Base-by-base conservation (phyloP, 2,329 filamentous ascomycete genomes). In the Nemania sp. region DNA sequence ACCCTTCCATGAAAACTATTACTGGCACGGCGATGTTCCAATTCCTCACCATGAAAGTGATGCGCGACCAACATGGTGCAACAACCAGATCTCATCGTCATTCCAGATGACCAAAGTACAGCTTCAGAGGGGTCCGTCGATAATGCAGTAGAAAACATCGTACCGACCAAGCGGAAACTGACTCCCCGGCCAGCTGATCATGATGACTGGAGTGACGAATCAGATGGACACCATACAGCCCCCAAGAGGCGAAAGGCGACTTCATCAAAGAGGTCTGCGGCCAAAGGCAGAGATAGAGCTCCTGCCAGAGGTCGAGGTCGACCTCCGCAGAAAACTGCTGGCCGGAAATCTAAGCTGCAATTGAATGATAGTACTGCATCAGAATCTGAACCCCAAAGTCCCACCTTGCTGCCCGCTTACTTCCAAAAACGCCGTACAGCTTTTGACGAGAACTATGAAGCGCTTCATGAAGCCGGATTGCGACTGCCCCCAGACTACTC, bases 401-500 rank as follows among this genome's bases (percentile, higher is more conserved):
- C 78, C 2, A 81, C 84, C 4, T 80, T 84, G 20, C 80, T 95
- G 2, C 92, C 93, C 0, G 85, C 89, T 18, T 94, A 96, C 71
- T 73, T 97, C 29, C 81, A 83, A 64, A 76, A 83, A 20, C 84
- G 94, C n/a, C 83, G 89, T 21, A 78, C 75, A n/a, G 76, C 81
- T 20, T 93, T 96, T 69, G 89, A 95, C 56, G 77, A 81, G 47
- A 79, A 82, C n/a, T 78, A 78, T 48, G 80, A 86, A 37, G 74
- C 74, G 29, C 77, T 92, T 48, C 85, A 87, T 59, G 84, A 89
- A 57, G 85, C 84, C 5, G 91, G 90, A 0, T 78, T 97, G 45
- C 87, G 85, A 63, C 74, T 96, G 2, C 92, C 95, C 0, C 95
- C 95, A 0, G 83, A 85, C 50, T 96, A 90, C 71, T 83, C 87